Evolutionary conservation across 331 rosid genomes (phyloP).

Genomic region (Cucumis variabilis): DNA sequence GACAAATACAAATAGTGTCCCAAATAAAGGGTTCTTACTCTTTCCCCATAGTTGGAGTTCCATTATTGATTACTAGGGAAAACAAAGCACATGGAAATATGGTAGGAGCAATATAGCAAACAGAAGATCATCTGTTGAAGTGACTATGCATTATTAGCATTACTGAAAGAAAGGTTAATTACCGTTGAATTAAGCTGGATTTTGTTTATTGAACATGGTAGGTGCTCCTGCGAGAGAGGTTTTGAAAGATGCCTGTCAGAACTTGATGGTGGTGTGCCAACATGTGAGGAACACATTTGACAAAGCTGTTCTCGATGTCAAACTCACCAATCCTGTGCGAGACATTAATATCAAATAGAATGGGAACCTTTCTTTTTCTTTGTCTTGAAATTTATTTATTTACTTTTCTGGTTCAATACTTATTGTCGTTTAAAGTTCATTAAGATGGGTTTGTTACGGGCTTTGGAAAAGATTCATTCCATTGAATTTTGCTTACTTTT

Average conservation of each 20-base stretch:
- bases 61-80: not conserved
- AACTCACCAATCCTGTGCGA: constrained; percentile 38
- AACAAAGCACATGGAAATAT: not conserved
- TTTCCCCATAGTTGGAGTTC: not conserved
- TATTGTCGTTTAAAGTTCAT: not conserved
- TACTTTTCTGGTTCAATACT: not conserved
- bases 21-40: not conserved
- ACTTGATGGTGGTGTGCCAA: constrained; percentile 75
- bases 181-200: not conserved
- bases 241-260: constrained; percentile 76
- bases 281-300: constrained; percentile 71
- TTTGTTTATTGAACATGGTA: constrained; percentile 36
- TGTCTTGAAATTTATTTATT: not conserved
- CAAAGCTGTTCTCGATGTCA: constrained; percentile 68
- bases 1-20: not conserved
- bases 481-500: not conserved
- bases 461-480: not conserved
- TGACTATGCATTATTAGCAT: constrained; percentile 7
- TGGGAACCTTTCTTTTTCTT: not conserved
- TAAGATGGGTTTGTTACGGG: not conserved
- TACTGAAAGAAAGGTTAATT: not conserved
- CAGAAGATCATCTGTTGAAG: constrained; percentile 8
- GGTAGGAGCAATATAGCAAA: not conserved
- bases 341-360: constrained; percentile 42
- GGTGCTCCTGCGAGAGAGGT: constrained; percentile 81